Conservation (phyloP, 225 moss, liverwort and hornwort species). For the Bryoerythrophyllum caledonicum region DNA sequence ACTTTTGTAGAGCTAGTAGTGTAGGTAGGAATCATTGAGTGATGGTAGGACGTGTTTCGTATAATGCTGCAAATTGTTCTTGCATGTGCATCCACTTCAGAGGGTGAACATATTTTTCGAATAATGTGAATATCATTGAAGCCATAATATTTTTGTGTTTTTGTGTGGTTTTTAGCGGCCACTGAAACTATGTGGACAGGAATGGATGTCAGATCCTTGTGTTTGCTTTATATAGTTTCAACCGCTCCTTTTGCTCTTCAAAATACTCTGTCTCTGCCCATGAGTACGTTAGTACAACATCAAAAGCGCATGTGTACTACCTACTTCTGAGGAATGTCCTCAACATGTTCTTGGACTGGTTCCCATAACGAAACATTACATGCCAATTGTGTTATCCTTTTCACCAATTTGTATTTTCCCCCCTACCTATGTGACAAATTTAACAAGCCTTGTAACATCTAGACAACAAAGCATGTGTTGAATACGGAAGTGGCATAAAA, state of each 20-base stretch:
- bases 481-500: too few relatives aligned
- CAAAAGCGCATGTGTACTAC: not conserved
- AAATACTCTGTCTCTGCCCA: too few relatives aligned
- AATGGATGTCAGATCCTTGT: not conserved
- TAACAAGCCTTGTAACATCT: too few relatives aligned
- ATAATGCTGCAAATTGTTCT: conserved; percentile 30
- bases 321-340: too few relatives aligned
- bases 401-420: too few relatives aligned
- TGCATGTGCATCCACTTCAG: conserved; percentile 31
- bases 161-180: not conserved
- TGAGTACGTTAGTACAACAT: not conserved
- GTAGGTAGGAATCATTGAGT: conserved; percentile 32
- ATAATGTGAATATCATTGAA: conserved; percentile 25
- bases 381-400: too few relatives aligned
- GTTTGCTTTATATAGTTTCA: not conserved
- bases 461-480: too few relatives aligned
- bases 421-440: too few relatives aligned
- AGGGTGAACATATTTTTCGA: conserved; percentile 27
- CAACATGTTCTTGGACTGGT: too few relatives aligned
- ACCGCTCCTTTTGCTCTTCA: not conserved
- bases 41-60: conserved; percentile 26
- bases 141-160: not conserved
- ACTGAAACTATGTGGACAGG: not conserved
- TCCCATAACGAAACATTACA: too few relatives aligned
- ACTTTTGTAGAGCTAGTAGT: conserved; percentile 23